Evolutionary conservation across 768 basidiomycete genomes (phyloP).

Genomic region (Termitomyces sp.): DNA sequence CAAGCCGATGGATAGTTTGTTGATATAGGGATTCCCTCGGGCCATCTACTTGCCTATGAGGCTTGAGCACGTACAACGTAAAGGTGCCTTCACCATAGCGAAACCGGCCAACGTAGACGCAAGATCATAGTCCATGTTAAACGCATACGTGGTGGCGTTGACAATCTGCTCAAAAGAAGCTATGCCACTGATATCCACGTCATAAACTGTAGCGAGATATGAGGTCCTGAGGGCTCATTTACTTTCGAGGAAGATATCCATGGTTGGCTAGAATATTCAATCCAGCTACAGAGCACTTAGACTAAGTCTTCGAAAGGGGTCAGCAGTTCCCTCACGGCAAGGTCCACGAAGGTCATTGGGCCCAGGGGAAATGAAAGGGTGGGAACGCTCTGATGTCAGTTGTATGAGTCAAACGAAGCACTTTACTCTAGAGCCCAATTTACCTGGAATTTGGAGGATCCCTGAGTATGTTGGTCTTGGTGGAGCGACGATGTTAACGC

Average conservation of each 20-base stretch:
- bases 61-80: background rate
- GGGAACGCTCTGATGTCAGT: constrained; percentile 2
- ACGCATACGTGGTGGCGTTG: constrained; percentile 4
- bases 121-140: constrained; percentile 17
- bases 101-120: constrained; percentile 13
- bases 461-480: constrained; percentile 6
- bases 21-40: constrained; percentile 12
- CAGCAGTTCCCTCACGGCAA: constrained; percentile 14
- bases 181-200: constrained; percentile 8
- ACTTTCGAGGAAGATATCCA: constrained; percentile 19
- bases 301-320: background rate
- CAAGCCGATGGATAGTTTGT: constrained; percentile 16
- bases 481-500: constrained; percentile 13
- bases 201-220: background rate
- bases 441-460: constrained; percentile 14
- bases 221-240: background rate
- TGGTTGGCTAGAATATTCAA: constrained; percentile 18
- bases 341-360: constrained; percentile 15
- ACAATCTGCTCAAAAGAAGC: constrained; percentile 18
- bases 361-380: constrained; percentile 10
- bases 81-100: constrained; percentile 10
- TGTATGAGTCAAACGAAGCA: background rate
- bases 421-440: background rate
- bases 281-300: constrained; percentile 8
- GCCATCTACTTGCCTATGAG: constrained; percentile 1